Base-by-base conservation (phyloP, 1,284 basidiomycete genomes). In the Ustilago cynodontis region DNA sequence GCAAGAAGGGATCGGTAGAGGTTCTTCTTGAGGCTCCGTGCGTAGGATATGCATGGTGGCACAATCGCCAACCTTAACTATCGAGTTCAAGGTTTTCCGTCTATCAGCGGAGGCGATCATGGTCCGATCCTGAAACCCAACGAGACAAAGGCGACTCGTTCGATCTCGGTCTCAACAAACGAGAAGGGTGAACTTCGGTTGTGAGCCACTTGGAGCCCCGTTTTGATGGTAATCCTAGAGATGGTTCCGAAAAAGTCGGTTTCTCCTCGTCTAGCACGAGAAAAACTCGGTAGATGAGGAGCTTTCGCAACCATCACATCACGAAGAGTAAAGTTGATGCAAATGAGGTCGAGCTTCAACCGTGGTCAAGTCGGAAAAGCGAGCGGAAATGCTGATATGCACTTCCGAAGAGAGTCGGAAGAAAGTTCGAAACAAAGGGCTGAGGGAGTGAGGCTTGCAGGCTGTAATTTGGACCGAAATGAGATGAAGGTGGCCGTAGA, bases 351-450 rank as follows among this genome's bases (percentile, higher is more conserved):
- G 11, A 43, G 31, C 31, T 33, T n/a, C 31, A 20, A 14, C 6
- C 41, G 41, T 16, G 20, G 41, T 43, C 41, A 43, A 43, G 10
- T 43, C 41, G 41, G 41, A 43, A 43, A 43, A 20, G 41, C 41
- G 41, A 43, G 41, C 41, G 41, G 41, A 43, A 43, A n/a, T 43
- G 41, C 41, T 43, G 20, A 18, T 41, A 18, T 41, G 31, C 31
- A 33, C 31, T 6, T 11, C 31, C 31, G 31, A 33, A 33, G 31
- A 33, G 31, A 33, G 5, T 33, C 31, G 50, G 50, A 52, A 29
- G 50, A 22, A n/a, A 16, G 50, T 52, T 52, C 50, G 50, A 52
- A 33, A 47, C 45, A 22, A 26, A 20, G 45, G 47, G 16, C 47
- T 28, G n/a, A 22, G 7, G 24, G 20, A 11, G 47, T 6, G 31